Conservation (phyloP, 129 eudicot species). For the Sambucus nigra region DNA sequence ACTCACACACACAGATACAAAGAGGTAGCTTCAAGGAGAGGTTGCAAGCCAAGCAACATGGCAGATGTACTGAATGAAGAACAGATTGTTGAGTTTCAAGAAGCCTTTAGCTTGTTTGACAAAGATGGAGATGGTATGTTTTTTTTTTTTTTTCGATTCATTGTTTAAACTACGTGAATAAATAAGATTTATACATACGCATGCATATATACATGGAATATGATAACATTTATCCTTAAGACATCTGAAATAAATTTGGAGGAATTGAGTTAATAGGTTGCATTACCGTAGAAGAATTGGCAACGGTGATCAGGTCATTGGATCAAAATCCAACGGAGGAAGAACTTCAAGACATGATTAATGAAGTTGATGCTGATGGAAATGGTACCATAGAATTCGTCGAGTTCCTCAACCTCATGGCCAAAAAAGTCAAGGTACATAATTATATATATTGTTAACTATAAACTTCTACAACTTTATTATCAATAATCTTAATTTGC, state of each 20-base stretch:
- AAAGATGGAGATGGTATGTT: constrained; percentile 46
- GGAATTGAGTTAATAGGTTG: constrained; percentile 19
- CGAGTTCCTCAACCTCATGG: constrained; percentile 51
- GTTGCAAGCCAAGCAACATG: constrained; percentile 3
- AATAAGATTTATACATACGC: too few species aligned
- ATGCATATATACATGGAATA: not conserved
- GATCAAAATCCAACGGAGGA: constrained; percentile 53
- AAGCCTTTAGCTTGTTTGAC: constrained; percentile 43
- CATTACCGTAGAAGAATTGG: constrained; percentile 46
- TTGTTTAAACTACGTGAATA: too few species aligned
- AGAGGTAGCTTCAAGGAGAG: too few species aligned
- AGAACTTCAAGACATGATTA: constrained; percentile 41
- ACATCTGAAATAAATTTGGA: not conserved
- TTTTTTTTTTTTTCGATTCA: too few species aligned
- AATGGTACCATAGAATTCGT: constrained; percentile 42
- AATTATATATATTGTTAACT: too few species aligned
- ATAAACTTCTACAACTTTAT: too few species aligned
- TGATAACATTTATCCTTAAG: too few species aligned
- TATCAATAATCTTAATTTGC: too few species aligned
- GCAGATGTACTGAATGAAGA: constrained; percentile 29
- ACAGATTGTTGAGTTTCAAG: constrained; percentile 38
- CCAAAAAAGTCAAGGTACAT: constrained; percentile 36
- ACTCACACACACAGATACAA: not conserved
- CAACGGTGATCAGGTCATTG: constrained; percentile 42
- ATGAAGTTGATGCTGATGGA: constrained; percentile 43